Conservation (phyloP, 1,284 basidiomycete species). For the Cutaneotrichosporon cavernicola region DNA sequence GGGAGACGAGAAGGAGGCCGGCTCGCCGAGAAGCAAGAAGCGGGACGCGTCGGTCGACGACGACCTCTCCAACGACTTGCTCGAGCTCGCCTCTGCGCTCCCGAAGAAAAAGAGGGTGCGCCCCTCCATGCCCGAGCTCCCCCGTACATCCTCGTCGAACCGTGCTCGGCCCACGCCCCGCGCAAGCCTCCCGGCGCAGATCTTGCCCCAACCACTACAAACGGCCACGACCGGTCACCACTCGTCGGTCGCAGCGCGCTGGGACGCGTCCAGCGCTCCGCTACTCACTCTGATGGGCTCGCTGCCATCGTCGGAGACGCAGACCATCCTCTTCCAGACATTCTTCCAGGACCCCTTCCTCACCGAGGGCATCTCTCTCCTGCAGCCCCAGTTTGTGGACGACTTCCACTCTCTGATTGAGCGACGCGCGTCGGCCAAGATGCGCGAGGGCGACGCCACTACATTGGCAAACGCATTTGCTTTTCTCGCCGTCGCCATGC, state of each 20-base stretch:
- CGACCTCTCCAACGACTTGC: conserved; percentile 36
- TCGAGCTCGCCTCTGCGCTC: conserved; percentile 42
- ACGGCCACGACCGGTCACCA: background rate
- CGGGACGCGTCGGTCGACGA: conserved; percentile 36
- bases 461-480: conserved; percentile 45
- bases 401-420: conserved; percentile 40
- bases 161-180: conserved; percentile 17
- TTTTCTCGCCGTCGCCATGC: conserved; percentile 39
- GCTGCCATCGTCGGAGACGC: conserved; percentile 41
- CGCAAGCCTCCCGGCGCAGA: conserved; percentile 14
- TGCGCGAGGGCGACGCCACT: conserved; percentile 45
- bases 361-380: conserved; percentile 46
- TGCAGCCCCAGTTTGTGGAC: conserved; percentile 42
- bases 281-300: conserved; percentile 36
- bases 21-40: conserved; percentile 28
- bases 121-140: conserved; percentile 12
- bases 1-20: conserved; percentile 25
- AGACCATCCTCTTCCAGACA: conserved; percentile 43
- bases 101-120: conserved; percentile 42
- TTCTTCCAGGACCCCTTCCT: conserved; percentile 49
- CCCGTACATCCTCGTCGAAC: conserved; percentile 7
- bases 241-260: conserved; percentile 16
- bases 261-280: conserved; percentile 38
- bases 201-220: background rate
- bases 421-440: conserved; percentile 26